Percentiles rank a stretch among this genome's conserved stretches.
Evolutionary conservation across 108 stramenopile genomes (phyloP).

Genomic region (Skeletonema tropicum): DNA sequence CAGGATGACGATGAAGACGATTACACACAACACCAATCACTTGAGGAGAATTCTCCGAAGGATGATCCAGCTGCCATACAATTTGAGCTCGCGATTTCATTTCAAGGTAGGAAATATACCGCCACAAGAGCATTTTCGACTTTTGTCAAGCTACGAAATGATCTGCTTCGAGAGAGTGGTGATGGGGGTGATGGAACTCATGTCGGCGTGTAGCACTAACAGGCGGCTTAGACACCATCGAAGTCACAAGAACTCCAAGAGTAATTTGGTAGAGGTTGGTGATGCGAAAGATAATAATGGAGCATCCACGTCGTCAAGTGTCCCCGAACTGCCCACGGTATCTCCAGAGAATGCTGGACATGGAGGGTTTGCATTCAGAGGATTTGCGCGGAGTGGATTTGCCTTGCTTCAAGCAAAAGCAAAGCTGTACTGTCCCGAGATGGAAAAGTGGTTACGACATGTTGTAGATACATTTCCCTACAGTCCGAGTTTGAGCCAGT

Average conservation of each 20-base stretch:
- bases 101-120: slow-evolving; percentile 72
- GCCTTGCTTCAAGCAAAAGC: slow-evolving; percentile 70
- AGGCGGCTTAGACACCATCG: neutral
- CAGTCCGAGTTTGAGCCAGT: slow-evolving; percentile 66
- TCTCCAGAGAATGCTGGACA: slow-evolving; percentile 16
- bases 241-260: neutral
- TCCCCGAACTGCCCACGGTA: slow-evolving; percentile 71
- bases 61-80: slow-evolving; percentile 61
- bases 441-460: slow-evolving; percentile 73
- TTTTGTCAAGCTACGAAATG: slow-evolving; percentile 70
- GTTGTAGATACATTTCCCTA: slow-evolving; percentile 68
- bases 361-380: slow-evolving; percentile 38
- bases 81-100: slow-evolving; percentile 74
- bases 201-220: slow-evolving; percentile 20
- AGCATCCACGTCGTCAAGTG: slow-evolving; percentile 19
- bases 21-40: slow-evolving; percentile 10
- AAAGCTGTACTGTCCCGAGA: slow-evolving; percentile 66
- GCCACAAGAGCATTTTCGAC: slow-evolving; percentile 74
- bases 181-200: slow-evolving; percentile 20
- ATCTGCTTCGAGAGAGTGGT: slow-evolving; percentile 66
- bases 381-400: slow-evolving; percentile 68
- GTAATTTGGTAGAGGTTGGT: neutral
- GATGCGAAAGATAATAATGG: neutral
- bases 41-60: slow-evolving; percentile 3
- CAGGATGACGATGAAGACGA: slow-evolving; percentile 10